Evolutionary conservation across 805 yeast genomes (phyloP).

Genomic region (Yamadazyma ubonensis): DNA sequence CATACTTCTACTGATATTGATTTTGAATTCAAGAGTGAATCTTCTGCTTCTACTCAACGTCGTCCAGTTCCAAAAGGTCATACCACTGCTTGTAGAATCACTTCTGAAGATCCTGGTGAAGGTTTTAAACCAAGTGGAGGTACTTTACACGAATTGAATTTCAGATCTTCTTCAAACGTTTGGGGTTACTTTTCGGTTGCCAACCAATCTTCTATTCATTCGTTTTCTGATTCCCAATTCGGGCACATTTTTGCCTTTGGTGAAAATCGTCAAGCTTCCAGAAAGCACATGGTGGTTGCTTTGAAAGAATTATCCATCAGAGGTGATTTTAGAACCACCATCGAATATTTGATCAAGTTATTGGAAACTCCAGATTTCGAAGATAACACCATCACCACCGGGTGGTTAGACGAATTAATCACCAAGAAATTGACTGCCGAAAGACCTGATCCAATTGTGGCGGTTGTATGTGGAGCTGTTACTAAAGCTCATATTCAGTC

Average conservation of each 20-base stretch:
- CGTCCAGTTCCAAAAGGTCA: conserved; percentile 97
- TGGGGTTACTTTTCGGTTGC: conserved; percentile 99
- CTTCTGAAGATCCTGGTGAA: conserved; percentile 98
- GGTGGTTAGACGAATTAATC: conserved; percentile 97
- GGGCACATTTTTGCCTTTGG: conserved; percentile 99
- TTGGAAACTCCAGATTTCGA: conserved; percentile 96
- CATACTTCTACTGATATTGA: conserved; percentile 88
- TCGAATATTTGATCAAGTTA: conserved; percentile 91
- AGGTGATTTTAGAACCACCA: conserved; percentile 98
- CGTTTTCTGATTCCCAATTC: conserved; percentile 96
- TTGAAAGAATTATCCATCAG: conserved; percentile 93
- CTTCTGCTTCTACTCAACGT: conserved; percentile 75
- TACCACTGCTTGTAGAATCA: conserved; percentile 98
- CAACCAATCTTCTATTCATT: conserved; percentile 94
- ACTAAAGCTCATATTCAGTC: conserved; percentile 88
- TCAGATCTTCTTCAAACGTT: conserved; percentile 94
- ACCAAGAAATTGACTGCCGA: conserved; percentile 93
- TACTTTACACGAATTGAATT: conserved; percentile 90
- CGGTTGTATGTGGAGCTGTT: conserved; percentile 96
- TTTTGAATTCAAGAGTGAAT: conserved; percentile 77
- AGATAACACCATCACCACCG: conserved; percentile 95
- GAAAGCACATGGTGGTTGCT: conserved; percentile 99
- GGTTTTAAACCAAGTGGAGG: conserved; percentile 99
- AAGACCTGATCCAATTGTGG: conserved; percentile 88
- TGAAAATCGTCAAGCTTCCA: conserved; percentile 95